Conservation (phyloP, 768 basidiomycete species). For the Suillus variegatus region DNA sequence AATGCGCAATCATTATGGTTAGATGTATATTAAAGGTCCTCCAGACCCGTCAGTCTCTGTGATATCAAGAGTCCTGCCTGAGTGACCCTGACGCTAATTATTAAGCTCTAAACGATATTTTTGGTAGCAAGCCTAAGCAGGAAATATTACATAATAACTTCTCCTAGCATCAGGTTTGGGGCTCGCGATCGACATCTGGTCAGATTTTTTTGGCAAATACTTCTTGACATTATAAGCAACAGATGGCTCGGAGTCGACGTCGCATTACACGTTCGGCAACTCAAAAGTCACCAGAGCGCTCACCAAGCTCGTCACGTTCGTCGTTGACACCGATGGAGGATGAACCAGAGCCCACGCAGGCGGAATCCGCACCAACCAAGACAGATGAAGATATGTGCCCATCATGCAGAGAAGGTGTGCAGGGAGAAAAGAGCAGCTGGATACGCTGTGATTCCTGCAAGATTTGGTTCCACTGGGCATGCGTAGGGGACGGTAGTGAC, state of each 20-base stretch:
- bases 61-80: neutral
- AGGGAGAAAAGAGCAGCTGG: constrained; percentile 71
- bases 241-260: constrained; percentile 49
- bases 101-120: neutral
- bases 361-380: constrained; percentile 11
- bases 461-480: constrained; percentile 84
- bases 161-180: constrained; percentile 5
- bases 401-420: constrained; percentile 46
- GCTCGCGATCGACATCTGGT: constrained; percentile 11
- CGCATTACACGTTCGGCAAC: constrained; percentile 40
- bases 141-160: constrained; percentile 23
- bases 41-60: neutral
- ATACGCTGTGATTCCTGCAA: constrained; percentile 81
- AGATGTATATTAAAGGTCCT: no score
- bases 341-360: constrained; percentile 11
- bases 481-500: constrained; percentile 67
- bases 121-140: neutral
- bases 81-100: neutral
- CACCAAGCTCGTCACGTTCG: constrained; percentile 32
- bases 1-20: neutral
- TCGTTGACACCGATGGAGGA: constrained; percentile 25
- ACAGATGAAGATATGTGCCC: constrained; percentile 46
- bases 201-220: constrained; percentile 11
- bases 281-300: constrained; percentile 37
- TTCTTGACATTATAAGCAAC: constrained; percentile 12